Evolutionary conservation across 2,329 filamentous ascomycete genomes (phyloP), one percentile per base, ranked within the genome.

Genomic region (Sclerotinia subarctica): DNA sequence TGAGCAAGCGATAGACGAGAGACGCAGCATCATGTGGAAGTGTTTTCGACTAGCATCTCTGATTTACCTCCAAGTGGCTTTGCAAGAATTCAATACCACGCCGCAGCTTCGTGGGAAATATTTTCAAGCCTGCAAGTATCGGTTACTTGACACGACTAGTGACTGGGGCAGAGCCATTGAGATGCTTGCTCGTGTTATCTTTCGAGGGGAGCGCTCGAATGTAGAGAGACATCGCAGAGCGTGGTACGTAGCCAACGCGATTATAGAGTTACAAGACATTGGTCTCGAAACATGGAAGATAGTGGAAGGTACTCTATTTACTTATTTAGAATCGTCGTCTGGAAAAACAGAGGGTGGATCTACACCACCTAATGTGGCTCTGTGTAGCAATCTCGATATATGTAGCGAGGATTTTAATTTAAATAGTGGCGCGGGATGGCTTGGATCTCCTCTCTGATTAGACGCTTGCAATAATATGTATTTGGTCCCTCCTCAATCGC

Each of bases 131-230:
- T 63, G 24, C 21, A 54, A 38, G 32, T 54, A 63, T 17, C 15
- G 4, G n/a, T 29, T 63, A 49, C 49, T 47, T 32, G 57, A 67
- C 42, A 53, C 2, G 15, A 54, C 35, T 10, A 47, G 26, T 15
- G 47, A 54, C 8, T 63, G 56, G 47, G 17, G 65, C 5, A 35
- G 35, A 19, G 57, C 65, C 29, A 67, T 54, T 26, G 57, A 67
- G 21, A 54, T 47, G 29, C 26, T 54, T 17, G n/a, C 57, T 46
- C 47, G 35, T 54, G 38, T 63, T 3, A 38, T 67, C 6, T 56
- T 53, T 47, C 47, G 21, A 17, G 38, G 65, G 29, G 49, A 67
- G 57, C n/a, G 15, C 11, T 47, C 21, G 8, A n/a, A 32, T 1
- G 21, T 29, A 35, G 57, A 54, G 24, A 53, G 49, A 38, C 57